Evolutionary conservation across 345 rosid species (phyloP).

Genomic region (Lepidium didymum): DNA sequence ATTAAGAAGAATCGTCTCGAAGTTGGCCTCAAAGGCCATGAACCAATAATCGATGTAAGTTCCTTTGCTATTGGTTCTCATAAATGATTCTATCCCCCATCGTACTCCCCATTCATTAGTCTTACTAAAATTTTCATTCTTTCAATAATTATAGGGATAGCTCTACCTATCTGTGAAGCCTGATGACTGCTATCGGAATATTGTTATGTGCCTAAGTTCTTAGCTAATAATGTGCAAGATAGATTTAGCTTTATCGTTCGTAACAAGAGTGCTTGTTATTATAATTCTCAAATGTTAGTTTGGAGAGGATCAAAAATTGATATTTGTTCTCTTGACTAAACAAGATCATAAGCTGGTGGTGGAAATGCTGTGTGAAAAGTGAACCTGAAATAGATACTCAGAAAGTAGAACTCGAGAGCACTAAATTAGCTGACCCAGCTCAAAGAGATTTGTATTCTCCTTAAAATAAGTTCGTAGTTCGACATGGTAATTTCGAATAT

Average conservation of each 20-base stretch:
- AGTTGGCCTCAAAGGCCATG: too few species aligned
- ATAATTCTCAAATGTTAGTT: neutral
- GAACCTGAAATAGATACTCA: slow-evolving; percentile 88
- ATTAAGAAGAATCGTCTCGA: too few species aligned
- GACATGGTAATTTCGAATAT: too few species aligned
- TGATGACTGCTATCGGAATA: slow-evolving; percentile 94
- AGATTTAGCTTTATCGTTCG: neutral
- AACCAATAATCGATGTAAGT: slow-evolving; percentile 82
- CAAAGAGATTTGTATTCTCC: too few species aligned
- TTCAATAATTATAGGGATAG: slow-evolving; percentile 52
- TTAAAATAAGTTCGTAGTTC: too few species aligned
- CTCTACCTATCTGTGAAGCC: slow-evolving; percentile 61
- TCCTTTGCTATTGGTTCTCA: neutral
- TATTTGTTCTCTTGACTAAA: slow-evolving; percentile 67
- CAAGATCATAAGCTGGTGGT: slow-evolving; percentile 88
- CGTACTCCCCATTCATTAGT: neutral
- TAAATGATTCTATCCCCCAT: neutral
- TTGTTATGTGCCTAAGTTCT: slow-evolving; percentile 43
- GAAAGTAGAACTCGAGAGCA: slow-evolving; percentile 88
- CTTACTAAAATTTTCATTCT: slow-evolving; percentile 12
- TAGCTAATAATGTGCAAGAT: neutral
- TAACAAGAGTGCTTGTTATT: neutral
- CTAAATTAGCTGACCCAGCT: slow-evolving; percentile 66
- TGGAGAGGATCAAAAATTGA: slow-evolving; percentile 29
- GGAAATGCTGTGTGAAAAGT: slow-evolving; percentile 78